These are phyloP conservation scores for Arthrobotrys musiformis DNA, from an alignment of 2,329 filamentous ascomycete species.

Conservation along the genomic window DNA sequence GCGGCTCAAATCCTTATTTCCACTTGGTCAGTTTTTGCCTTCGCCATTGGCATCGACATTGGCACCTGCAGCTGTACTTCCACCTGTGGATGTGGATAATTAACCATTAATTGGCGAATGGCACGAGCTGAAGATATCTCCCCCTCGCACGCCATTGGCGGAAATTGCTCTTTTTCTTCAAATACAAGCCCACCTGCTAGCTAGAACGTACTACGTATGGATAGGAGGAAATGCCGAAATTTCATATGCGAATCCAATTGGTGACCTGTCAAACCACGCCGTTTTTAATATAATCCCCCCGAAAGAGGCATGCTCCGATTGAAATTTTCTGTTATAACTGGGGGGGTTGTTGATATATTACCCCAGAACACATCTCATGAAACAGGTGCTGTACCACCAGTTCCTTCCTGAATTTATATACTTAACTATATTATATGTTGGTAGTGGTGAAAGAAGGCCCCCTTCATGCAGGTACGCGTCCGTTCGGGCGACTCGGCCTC, in stretches of 20 bases:
- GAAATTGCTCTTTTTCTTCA: neutral
- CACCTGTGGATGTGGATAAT: no score
- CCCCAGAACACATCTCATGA: constrained; percentile 7
- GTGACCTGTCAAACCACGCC: constrained; percentile 5
- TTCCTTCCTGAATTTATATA: no score
- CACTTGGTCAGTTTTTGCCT: constrained; percentile 9
- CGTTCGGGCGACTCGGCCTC: neutral
- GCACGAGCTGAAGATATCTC: constrained; percentile 11
- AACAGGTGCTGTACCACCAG: constrained; percentile 32
- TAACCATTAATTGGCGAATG: constrained; percentile 18
- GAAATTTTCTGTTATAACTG: no score
- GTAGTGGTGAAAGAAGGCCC: no score
- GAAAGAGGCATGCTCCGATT: no score
- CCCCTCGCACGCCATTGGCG: neutral
- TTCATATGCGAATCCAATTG: no score
- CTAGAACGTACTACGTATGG: neutral
- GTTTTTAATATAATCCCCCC: constrained; percentile 14
- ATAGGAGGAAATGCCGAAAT: no score
- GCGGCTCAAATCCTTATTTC: constrained; percentile 1
- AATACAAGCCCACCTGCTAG: constrained; percentile 3
- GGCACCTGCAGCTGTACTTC: constrained; percentile 9
- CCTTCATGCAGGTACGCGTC: constrained; percentile 53
- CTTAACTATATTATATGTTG: no score
- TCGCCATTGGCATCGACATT: neutral
- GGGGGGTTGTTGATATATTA: no score